Evolutionary conservation across 805 yeast species (phyloP).

Genomic region (Clavispora carvajalis): DNA sequence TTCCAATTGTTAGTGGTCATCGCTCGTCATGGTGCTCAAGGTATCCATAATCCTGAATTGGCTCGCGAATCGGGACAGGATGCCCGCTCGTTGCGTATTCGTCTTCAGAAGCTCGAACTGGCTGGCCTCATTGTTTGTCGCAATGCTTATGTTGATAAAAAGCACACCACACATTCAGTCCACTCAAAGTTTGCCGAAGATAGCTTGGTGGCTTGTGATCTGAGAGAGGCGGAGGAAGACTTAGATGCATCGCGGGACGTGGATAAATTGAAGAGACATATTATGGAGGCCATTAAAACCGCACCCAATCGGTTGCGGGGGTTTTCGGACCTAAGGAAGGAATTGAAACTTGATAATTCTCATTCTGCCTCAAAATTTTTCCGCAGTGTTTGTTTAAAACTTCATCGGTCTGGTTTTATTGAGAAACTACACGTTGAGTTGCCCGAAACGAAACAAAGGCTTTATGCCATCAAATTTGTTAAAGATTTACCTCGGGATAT

Average conservation of each 20-base stretch:
- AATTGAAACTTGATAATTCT: conserved; percentile 45
- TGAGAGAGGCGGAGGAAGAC: conserved; percentile 19
- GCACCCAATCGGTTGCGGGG: conserved; percentile 62
- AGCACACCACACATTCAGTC: conserved; percentile 49
- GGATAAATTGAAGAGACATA: conserved; percentile 24
- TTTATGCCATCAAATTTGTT: conserved; percentile 36
- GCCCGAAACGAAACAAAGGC: conserved; percentile 19
- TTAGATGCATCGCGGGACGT: conserved; percentile 26
- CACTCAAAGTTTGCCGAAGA: conserved; percentile 42
- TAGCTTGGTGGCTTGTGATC: conserved; percentile 16
- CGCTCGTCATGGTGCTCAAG: conserved; percentile 50
- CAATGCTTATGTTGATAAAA: conserved; percentile 34
- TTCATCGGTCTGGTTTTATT: conserved; percentile 41
- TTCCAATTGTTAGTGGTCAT: conserved; percentile 57
- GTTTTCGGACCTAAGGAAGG: conserved; percentile 55
- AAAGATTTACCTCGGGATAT: conserved; percentile 45
- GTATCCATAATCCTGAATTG: conserved; percentile 56
- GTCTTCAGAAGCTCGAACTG: conserved; percentile 52
- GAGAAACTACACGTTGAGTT: conserved; percentile 47
- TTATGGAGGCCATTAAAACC: conserved; percentile 46
- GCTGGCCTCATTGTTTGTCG: conserved; percentile 43
- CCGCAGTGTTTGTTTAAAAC: conserved; percentile 41
- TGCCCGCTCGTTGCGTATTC: conserved; percentile 59
- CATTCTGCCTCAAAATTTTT: conserved; percentile 40
- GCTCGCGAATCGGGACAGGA: conserved; percentile 61